Conservation (phyloP, 2,329 filamentous ascomycete species). For the Incumbomyces delicatus region DNA sequence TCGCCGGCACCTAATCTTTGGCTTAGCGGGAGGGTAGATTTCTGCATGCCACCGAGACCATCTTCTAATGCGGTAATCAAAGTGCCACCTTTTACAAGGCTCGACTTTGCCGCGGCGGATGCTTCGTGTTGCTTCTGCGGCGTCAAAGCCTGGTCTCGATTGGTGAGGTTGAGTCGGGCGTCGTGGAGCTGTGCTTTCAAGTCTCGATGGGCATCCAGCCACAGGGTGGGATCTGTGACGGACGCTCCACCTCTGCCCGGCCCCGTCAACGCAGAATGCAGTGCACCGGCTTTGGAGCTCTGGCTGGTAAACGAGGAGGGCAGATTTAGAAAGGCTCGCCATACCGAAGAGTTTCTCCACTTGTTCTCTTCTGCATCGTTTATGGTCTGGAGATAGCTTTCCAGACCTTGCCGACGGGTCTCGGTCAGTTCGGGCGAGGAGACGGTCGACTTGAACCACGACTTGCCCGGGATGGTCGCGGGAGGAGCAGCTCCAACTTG, state of each 20-base stretch:
- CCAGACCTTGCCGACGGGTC: constrained; percentile 46
- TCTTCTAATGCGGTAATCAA: constrained; percentile 48
- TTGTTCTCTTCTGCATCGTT: constrained; percentile 45
- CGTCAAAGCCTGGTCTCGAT: constrained; percentile 49
- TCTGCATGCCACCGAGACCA: constrained; percentile 38
- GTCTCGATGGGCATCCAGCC: constrained; percentile 52
- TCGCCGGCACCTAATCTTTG: constrained; percentile 50
- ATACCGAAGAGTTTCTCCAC: constrained; percentile 49
- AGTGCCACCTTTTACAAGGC: constrained; percentile 46
- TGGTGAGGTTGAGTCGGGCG: constrained; percentile 48
- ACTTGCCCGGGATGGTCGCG: constrained; percentile 46
- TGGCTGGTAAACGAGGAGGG: constrained; percentile 29
- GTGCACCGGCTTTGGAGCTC: constrained; percentile 26
- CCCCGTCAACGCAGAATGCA: constrained; percentile 36
- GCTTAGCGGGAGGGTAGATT: constrained; percentile 17
- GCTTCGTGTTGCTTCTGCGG: constrained; percentile 53
- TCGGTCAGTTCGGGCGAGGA: constrained; percentile 48
- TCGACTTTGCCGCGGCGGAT: constrained; percentile 52
- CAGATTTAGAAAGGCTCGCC: constrained; percentile 50
- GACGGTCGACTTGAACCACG: constrained; percentile 50
- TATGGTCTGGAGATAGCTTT: constrained; percentile 50
- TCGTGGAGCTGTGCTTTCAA: constrained; percentile 53
- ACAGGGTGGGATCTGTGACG: constrained; percentile 46
- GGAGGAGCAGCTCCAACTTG: constrained; percentile 46
- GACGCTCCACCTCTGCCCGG: constrained; percentile 26